Conservation (phyloP, 495 filamentous ascomycete genomes). For the Aspergillus sclerotioniger region DNA sequence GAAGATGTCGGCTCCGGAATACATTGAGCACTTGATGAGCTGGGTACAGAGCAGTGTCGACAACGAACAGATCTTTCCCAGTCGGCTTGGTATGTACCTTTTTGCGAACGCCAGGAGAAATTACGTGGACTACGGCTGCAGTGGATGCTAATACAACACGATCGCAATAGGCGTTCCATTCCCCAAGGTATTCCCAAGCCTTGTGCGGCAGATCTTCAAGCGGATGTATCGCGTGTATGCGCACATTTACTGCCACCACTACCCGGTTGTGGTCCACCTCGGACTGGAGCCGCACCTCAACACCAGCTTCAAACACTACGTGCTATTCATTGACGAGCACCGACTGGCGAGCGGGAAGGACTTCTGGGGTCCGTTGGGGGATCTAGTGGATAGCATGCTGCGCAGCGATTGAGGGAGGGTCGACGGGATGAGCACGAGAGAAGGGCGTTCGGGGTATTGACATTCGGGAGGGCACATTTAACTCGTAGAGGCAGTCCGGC, state of each 20-base stretch:
- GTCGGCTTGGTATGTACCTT: conserved; percentile 67
- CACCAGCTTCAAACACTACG: conserved; percentile 99
- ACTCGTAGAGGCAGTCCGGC: conserved; percentile 2
- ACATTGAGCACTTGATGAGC: conserved; percentile 95
- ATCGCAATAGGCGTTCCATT: conserved; percentile 75
- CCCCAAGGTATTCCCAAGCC: conserved; percentile 83
- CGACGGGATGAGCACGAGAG: conserved; percentile 12
- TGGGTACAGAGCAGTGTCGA: conserved; percentile 96
- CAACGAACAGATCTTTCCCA: conserved; percentile 92
- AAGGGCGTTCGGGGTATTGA: conserved; percentile 28
- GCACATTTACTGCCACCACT: conserved; percentile 99
- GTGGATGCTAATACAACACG: conserved; percentile 13
- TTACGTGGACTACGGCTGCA: background rate
- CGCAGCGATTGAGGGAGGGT: conserved; percentile 71
- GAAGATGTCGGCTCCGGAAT: conserved; percentile 95
- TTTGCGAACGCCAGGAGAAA: background rate
- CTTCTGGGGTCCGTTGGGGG: conserved; percentile 95
- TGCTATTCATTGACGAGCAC: conserved; percentile 94
- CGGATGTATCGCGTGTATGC: conserved; percentile 97
- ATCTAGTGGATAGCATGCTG: conserved; percentile 96
- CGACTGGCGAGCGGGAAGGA: conserved; percentile 86
- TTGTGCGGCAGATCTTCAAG: conserved; percentile 94
- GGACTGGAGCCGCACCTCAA: conserved; percentile 97
- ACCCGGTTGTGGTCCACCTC: conserved; percentile 91
- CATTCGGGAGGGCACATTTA: conserved; percentile 13